Conservation (phyloP, 108 stramenopile species). For the Pseudonitzschia pungens region DNA sequence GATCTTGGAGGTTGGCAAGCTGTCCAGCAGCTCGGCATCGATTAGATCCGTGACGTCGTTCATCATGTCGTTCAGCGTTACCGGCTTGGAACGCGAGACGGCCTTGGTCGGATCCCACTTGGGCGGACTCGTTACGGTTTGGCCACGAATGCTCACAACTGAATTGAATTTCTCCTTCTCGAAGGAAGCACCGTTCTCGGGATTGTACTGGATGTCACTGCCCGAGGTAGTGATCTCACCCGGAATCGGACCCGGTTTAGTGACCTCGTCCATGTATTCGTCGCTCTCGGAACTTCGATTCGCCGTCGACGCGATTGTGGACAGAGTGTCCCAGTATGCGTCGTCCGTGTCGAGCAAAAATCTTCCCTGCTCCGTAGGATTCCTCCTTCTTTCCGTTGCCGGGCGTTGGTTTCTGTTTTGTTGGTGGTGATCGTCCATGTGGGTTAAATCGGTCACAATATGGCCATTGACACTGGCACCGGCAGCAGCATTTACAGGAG, state of each 20-base stretch:
- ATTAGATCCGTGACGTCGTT: constrained; percentile 14
- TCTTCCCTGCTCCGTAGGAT: constrained; percentile 10
- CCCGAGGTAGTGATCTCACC: constrained; percentile 35
- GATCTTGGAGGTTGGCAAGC: neutral
- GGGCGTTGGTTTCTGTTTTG: neutral
- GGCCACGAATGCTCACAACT: neutral
- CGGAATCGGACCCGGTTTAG: constrained; percentile 33
- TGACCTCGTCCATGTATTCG: constrained; percentile 12
- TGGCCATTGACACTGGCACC: too few relatives aligned
- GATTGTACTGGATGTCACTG: neutral
- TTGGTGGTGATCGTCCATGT: neutral
- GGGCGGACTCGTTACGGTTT: neutral
- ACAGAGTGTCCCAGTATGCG: constrained; percentile 44
- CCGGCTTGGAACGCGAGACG: neutral
- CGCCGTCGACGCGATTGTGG: constrained; percentile 41
- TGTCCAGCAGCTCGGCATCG: constrained; percentile 11
- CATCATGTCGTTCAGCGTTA: neutral
- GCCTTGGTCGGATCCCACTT: neutral
- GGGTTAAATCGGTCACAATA: neutral
- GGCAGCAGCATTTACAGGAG: too few relatives aligned
- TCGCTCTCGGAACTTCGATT: constrained; percentile 28
- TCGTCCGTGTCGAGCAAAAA: constrained; percentile 34
- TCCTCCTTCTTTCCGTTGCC: neutral
- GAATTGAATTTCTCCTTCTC: neutral
- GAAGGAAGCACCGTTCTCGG: neutral